Evolutionary conservation across 345 rosid species (phyloP).

Genomic region (Aurinia saxatilis): DNA sequence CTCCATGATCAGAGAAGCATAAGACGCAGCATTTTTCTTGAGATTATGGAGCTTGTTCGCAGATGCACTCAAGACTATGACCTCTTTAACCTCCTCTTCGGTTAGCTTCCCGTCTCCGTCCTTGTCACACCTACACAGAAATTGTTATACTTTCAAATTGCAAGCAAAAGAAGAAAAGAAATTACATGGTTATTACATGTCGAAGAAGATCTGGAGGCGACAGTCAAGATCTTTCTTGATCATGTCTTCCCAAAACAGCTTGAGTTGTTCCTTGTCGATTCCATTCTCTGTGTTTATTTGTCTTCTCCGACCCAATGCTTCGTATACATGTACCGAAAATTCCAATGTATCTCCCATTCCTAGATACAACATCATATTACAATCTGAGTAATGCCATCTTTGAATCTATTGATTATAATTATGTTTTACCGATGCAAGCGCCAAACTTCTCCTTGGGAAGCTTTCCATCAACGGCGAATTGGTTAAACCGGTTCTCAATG

Average conservation of each 20-base stretch:
- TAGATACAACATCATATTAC: background rate
- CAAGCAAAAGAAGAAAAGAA: background rate
- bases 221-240: slow-evolving; percentile 63
- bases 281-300: slow-evolving; percentile 44
- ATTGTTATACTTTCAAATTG: background rate
- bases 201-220: slow-evolving; percentile 85
- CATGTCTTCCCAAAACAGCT: slow-evolving; percentile 82
- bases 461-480: slow-evolving; percentile 48
- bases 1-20: slow-evolving; percentile 92
- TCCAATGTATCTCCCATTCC: slow-evolving; percentile 90
- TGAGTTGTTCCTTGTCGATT: slow-evolving; percentile 51
- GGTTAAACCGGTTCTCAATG: slow-evolving; percentile 61
- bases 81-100: slow-evolving; percentile 84
- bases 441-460: slow-evolving; percentile 67
- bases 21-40: slow-evolving; percentile 53
- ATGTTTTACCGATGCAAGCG: slow-evolving; percentile 49
- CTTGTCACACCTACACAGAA: slow-evolving; percentile 73
- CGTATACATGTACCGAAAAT: slow-evolving; percentile 62
- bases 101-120: slow-evolving; percentile 82
- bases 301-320: slow-evolving; percentile 66
- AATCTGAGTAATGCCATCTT: background rate
- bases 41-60: slow-evolving; percentile 76
- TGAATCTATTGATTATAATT: background rate
- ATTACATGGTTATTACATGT: slow-evolving; percentile 46
- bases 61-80: slow-evolving; percentile 80